Evolutionary conservation across 1,284 basidiomycete species (phyloP), one percentile per base, ranked within the genome.

Genomic region (Ustilago loliicola): DNA sequence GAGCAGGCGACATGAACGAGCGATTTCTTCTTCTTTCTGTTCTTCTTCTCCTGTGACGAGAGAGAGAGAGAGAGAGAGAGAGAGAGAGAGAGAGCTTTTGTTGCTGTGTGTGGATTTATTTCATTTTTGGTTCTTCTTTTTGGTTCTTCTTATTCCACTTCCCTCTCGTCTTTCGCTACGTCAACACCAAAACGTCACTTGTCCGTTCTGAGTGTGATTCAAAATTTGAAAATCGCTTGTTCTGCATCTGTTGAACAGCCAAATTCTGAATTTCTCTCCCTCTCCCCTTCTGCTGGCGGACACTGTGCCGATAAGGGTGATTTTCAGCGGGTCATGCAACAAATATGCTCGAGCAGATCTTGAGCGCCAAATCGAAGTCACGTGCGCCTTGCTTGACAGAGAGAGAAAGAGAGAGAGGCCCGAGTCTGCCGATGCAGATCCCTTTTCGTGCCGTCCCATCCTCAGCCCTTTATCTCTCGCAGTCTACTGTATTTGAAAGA

Each of bases 1-100:
- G 40, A 34, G 42, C 57, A 66, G 60, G 57, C 66, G 55, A 62
- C n/a, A 30, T 36, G n/a, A 50, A 27, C 19, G 38, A 45, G 19
- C 40, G 34, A 47, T 36, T 66, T 59, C 59, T 63, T 34, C 27
- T 58, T 38, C 32, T 27, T 36, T 54, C 9, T 30, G 19, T 54
- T 48, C 42, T 38, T 4, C 8, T 34, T 40, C 38, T 59, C 38
- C 21, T 36, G 2, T 34, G 27, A 5, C 8, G 17, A 19, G 9
- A 30, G 32, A 34, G 11, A 5, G 7, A 7, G 32, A 7, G 32
- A 7, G 32, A 7, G 32, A 7, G 32, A 7, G 45, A 1, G 23
- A 19, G 45, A 8, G 45, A 15, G 45, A 19, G 45, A 15, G n/a
- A 8, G 23, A 9, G 45, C n/a, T 9, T 47, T 10, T 23, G 45